Evolutionary conservation across 2,329 filamentous ascomycete species (phyloP).

Genomic region (Geosmithia putterillii): DNA sequence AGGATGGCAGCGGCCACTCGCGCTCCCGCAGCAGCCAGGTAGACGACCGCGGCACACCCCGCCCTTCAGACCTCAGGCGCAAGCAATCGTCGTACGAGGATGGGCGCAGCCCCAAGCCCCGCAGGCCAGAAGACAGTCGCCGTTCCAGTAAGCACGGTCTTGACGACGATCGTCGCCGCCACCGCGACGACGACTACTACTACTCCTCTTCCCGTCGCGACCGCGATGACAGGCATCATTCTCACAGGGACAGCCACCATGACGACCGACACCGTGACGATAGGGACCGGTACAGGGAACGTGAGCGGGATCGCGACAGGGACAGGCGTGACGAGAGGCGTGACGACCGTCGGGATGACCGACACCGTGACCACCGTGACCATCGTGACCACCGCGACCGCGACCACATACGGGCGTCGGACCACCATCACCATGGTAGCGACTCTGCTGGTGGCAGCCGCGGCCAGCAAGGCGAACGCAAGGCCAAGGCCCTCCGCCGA

Average conservation of each 20-base stretch:
- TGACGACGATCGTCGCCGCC: constrained; percentile 18
- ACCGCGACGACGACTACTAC: constrained; percentile 16
- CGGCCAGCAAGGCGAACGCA: constrained; percentile 23
- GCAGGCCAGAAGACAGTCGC: constrained; percentile 25
- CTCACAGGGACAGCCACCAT: constrained; percentile 19
- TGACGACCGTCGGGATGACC: constrained; percentile 9
- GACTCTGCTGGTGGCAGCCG: neutral
- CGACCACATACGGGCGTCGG: constrained; percentile 1
- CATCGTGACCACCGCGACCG: constrained; percentile 13
- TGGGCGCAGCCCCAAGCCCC: constrained; percentile 27
- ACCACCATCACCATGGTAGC: constrained; percentile 6
- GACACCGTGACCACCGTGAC: constrained; percentile 11
- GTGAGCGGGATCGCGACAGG: constrained; percentile 5
- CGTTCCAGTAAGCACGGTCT: constrained; percentile 22
- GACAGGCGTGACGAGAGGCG: constrained; percentile 14
- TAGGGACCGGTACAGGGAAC: constrained; percentile 9
- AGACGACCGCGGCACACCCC: constrained; percentile 38
- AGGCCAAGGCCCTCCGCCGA: constrained; percentile 25
- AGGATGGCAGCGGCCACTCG: constrained; percentile 31
- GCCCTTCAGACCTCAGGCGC: constrained; percentile 46
- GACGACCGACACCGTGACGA: constrained; percentile 19
- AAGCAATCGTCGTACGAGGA: constrained; percentile 41
- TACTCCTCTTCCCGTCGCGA: constrained; percentile 8
- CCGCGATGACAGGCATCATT: constrained; percentile 10
- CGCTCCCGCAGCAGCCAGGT: constrained; percentile 37